A percentile compares a stretch with the other conserved stretches of the same genome.
Conservation (phyloP, 257 asterid species). For the Capsicum chinense region DNA sequence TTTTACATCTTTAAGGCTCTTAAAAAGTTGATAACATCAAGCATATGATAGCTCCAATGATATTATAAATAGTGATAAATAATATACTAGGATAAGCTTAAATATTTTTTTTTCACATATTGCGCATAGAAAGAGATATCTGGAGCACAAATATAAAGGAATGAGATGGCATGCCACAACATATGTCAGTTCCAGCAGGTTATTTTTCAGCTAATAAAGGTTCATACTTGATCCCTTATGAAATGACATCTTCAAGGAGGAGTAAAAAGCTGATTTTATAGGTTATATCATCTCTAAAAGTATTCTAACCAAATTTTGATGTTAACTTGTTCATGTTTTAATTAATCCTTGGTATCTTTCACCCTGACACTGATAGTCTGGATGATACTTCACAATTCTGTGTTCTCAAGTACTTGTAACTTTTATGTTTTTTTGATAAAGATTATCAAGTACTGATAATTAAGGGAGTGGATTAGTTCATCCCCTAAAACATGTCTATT, state of each 20-base stretch:
- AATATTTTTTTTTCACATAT: background rate
- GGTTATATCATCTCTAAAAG: background rate
- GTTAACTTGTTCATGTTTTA: background rate
- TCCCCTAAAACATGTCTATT: background rate
- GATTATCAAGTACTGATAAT: background rate
- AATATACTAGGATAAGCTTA: background rate
- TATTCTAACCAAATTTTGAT: background rate
- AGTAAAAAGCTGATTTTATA: conserved; percentile 10
- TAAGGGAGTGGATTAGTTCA: conserved; percentile 7
- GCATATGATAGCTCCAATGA: background rate
- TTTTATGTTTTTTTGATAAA: no score
- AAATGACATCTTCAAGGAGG: background rate
- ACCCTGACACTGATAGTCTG: background rate
- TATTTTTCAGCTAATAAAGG: background rate
- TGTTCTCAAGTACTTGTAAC: background rate
- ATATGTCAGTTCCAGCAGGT: background rate
- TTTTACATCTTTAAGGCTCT: background rate
- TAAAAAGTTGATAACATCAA: background rate
- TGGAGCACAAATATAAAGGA: background rate
- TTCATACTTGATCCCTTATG: background rate
- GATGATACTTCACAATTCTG: background rate
- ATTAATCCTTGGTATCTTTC: background rate
- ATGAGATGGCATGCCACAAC: conserved; percentile 1
- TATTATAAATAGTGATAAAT: background rate
- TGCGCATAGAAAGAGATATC: background rate